Evolutionary conservation across 2,329 filamentous ascomycete genomes (phyloP).

Genomic region (Paecilomyces niveus): DNA sequence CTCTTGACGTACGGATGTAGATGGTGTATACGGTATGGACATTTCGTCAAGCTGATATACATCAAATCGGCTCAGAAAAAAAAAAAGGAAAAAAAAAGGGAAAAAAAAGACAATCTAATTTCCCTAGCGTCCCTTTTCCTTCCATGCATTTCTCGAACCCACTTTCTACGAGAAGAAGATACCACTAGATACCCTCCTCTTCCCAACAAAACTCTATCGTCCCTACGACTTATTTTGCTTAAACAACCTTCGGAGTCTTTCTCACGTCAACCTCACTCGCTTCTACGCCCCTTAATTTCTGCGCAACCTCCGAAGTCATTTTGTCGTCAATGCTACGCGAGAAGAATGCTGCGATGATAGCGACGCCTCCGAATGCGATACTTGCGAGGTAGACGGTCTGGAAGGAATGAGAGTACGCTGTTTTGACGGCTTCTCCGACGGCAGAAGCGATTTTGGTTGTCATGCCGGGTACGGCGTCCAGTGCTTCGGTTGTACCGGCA

Average conservation of each 20-base stretch:
- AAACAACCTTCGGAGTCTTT: not conserved
- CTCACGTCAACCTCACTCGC: conserved; percentile 4
- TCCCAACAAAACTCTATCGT: not conserved
- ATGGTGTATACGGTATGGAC: no score
- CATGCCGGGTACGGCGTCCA: conserved; percentile 25
- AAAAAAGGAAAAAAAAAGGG: no score
- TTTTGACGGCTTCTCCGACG: conserved; percentile 27
- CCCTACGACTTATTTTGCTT: not conserved
- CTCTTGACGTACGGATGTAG: no score
- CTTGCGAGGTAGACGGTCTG: conserved; percentile 30
- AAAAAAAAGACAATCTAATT: not conserved
- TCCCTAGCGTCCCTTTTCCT: not conserved
- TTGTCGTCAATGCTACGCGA: conserved; percentile 3
- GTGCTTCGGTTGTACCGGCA: conserved; percentile 20
- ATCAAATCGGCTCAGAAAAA: not conserved
- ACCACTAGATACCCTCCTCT: not conserved
- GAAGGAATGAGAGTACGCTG: conserved; percentile 40
- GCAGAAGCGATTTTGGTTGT: conserved; percentile 26
- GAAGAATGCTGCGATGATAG: conserved; percentile 5
- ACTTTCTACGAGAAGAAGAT: no score
- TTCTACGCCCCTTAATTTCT: conserved; percentile 3
- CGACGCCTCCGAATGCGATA: conserved; percentile 13
- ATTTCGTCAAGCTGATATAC: no score
- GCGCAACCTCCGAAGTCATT: conserved; percentile 3
- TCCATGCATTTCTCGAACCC: not conserved